These are phyloP conservation scores for Pseudognaphalium luteoalbum DNA, from an alignment of 129 eudicot genomes.

Conservation along the genomic window DNA sequence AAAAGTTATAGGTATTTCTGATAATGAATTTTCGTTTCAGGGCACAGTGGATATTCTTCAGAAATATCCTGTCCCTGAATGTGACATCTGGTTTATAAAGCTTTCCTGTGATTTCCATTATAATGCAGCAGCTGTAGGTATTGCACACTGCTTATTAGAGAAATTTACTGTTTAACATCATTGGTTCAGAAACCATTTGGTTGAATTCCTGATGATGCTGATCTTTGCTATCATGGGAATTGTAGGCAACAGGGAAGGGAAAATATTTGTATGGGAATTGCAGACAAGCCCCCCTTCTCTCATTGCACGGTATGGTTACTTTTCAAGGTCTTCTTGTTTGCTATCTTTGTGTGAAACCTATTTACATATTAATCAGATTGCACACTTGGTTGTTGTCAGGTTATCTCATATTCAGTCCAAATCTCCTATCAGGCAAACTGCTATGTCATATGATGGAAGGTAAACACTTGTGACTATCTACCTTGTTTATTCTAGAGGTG, in stretches of 20 bases:
- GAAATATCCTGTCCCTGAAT: conserved; percentile 96
- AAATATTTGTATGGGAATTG: conserved; percentile 93
- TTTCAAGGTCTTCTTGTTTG: neutral
- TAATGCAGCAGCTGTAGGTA: conserved; percentile 91
- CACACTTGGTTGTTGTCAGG: conserved; percentile 43
- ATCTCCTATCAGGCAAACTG: conserved; percentile 94
- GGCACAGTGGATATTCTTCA: conserved; percentile 93
- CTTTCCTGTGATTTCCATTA: conserved; percentile 92
- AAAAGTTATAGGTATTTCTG: conserved; percentile 5
- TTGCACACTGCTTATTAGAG: neutral
- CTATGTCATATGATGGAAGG: conserved; percentile 98
- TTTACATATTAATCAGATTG: conserved; percentile 7
- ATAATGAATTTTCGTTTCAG: conserved; percentile 36
- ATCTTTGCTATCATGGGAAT: neutral
- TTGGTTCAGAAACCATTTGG: neutral
- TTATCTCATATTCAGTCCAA: conserved; percentile 87
- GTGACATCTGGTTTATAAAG: conserved; percentile 98
- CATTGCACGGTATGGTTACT: conserved; percentile 60
- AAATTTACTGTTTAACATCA: neutral
- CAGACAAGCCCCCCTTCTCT: conserved; percentile 92
- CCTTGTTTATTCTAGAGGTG: neutral
- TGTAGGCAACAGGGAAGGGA: conserved; percentile 96
- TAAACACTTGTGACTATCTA: conserved; percentile 4
- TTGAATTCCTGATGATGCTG: conserved; percentile 10
- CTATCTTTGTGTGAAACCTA: neutral